Evolutionary conservation across 2,329 filamentous ascomycete genomes (phyloP).

Genomic region (Penicillium sp.): DNA sequence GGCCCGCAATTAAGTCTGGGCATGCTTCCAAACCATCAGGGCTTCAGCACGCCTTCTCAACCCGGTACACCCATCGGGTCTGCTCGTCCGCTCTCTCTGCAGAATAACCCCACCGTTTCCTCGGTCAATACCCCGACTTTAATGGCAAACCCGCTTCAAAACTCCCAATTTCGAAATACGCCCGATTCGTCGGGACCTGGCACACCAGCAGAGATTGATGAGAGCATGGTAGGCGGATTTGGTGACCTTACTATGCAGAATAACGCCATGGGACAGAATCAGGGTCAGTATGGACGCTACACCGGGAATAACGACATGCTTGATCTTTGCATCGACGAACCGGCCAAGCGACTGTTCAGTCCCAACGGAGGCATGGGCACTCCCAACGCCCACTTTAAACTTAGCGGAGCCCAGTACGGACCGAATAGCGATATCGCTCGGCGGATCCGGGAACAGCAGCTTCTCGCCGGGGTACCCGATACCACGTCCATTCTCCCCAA

Average conservation of each 20-base stretch:
- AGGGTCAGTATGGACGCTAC: slow-evolving; percentile 42
- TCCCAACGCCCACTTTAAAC: slow-evolving; percentile 69
- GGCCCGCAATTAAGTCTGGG: slow-evolving; percentile 75
- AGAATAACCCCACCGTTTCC: slow-evolving; percentile 93
- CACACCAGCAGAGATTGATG: slow-evolving; percentile 71
- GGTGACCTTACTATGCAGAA: slow-evolving; percentile 60
- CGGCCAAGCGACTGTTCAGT: slow-evolving; percentile 89
- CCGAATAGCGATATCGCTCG: slow-evolving; percentile 73
- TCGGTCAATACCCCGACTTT: slow-evolving; percentile 95
- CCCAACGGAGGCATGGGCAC: slow-evolving; percentile 69
- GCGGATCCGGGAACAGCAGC: slow-evolving; percentile 62
- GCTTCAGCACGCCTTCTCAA: slow-evolving; percentile 72
- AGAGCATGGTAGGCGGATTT: slow-evolving; percentile 65
- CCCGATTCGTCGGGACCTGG: slow-evolving; percentile 67
- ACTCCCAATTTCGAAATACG: slow-evolving; percentile 53
- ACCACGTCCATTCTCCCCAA: slow-evolving; percentile 54
- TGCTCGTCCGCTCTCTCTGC: slow-evolving; percentile 67
- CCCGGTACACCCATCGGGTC: slow-evolving; percentile 79
- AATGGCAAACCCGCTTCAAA: slow-evolving; percentile 69
- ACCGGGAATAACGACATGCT: slow-evolving; percentile 52
- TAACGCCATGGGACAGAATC: slow-evolving; percentile 42
- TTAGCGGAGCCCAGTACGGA: slow-evolving; percentile 72
- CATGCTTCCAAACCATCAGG: slow-evolving; percentile 71
- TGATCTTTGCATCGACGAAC: slow-evolving; percentile 78
- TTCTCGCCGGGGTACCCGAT: slow-evolving; percentile 56